Percentiles rank a stretch among this genome's conserved stretches.
These are phyloP conservation scores for Fagopyrum esculentum DNA, from an alignment of 148 eudicot genomes.

Conservation along the genomic window DNA sequence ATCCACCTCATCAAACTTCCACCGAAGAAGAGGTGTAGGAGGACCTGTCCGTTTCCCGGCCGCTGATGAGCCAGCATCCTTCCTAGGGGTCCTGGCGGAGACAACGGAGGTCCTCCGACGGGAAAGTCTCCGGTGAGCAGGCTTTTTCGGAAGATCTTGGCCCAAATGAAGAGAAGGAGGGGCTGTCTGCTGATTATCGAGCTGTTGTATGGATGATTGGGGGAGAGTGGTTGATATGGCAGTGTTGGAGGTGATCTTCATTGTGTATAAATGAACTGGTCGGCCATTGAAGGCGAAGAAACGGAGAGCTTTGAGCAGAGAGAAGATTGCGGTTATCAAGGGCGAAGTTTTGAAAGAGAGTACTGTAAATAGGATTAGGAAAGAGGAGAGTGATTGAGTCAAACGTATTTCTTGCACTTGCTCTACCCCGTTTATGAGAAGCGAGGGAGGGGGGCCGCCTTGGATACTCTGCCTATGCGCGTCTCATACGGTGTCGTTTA, in stretches of 20 bases:
- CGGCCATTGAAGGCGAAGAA: slow-evolving; percentile 19
- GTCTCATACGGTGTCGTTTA: slow-evolving; percentile 2
- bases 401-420: not conserved
- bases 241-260: slow-evolving; percentile 45
- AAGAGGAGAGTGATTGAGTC: not conserved
- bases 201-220: not conserved
- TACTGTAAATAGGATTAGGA: not conserved
- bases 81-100: slow-evolving; percentile 20
- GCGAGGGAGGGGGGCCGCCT: not conserved
- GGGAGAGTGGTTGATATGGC: slow-evolving; percentile 19
- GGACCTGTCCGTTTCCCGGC: slow-evolving; percentile 38
- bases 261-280: slow-evolving; percentile 19
- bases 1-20: slow-evolving; percentile 47
- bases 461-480: slow-evolving; percentile 9
- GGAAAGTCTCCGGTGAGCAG: slow-evolving; percentile 17
- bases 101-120: slow-evolving; percentile 25
- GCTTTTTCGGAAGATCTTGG: slow-evolving; percentile 37
- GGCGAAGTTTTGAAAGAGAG: not conserved
- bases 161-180: not conserved
- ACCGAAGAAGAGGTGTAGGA: slow-evolving; percentile 64
- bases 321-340: not conserved
- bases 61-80: not conserved
- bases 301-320: not conserved
- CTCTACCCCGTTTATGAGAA: not conserved
- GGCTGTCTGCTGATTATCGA: not conserved